Evolutionary conservation across 805 yeast genomes (phyloP), one percentile per base, ranked within the genome.

Genomic region (Starmerella tilneyi): DNA sequence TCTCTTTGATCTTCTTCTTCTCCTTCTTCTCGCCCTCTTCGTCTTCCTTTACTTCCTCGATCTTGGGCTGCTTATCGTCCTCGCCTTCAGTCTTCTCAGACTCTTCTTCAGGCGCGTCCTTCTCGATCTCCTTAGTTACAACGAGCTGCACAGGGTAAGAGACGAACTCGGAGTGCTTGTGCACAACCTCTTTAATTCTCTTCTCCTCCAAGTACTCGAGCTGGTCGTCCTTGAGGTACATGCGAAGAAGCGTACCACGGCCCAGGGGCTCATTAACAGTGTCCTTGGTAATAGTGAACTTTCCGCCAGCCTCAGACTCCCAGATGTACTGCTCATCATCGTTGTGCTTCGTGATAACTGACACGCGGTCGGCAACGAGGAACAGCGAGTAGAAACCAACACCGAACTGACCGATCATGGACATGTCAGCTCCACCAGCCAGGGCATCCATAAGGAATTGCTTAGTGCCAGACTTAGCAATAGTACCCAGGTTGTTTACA

Each of bases 401-500:
- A 86, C 99, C 99, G 75, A 92, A 92, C 75, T 92, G 98, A 78
- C 99, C 99, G 73, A 92, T 92, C 98, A 92, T 92, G 55, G 97
- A 88, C 53, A 92, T 96, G 69, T 92, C 99, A 52, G 99, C 98
- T 73, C 98, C 98, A 56, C 96, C 97, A 56, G 94, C 81, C 57
- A 94, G 76, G 57, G 98, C 98, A 74, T 92, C 98, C 98, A 92
- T 92, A 29, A 62, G 50, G 71, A 92, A 92, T 59, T 94, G 85
- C 75, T 92, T 92, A 61, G 99, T 92, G 74, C 99, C 99, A 57
- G 99, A 92, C 74, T 92, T 92, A 65, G 99, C 99, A 66, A 92
- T 92, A 57, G 97, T 92, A 81, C 99, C 99, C 70, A 92, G 83
- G 76, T 92, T 92, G 81, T 94, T 92, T 64, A 92, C 89, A 66